phyloP scores from a whole-genome alignment of 495 filamentous ascomycete species.

The Penicillium daleae region DNA sequence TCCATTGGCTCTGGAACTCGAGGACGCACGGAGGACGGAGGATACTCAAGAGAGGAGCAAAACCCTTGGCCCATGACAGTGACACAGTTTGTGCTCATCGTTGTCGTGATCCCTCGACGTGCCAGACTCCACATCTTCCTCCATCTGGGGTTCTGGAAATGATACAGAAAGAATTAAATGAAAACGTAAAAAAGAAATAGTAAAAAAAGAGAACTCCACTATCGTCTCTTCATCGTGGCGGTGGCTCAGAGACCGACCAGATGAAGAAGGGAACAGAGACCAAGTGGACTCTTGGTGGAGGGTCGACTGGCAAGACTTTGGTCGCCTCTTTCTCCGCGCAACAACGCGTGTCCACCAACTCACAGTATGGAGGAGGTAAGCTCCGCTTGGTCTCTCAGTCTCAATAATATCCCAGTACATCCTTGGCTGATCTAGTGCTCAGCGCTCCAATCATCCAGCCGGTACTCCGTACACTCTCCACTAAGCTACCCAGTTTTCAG shows the following conservation, averaged over 20 bases:
- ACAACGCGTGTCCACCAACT: slow-evolving; percentile 12
- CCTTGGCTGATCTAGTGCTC: background rate
- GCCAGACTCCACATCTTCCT: slow-evolving; percentile 9
- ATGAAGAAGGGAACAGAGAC: slow-evolving; percentile 7
- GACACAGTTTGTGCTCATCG: slow-evolving; percentile 8
- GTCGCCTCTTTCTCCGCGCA: background rate
- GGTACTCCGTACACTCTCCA: background rate
- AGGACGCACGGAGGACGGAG: background rate
- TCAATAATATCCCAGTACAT: background rate
- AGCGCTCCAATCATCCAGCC: background rate
- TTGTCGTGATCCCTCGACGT: background rate
- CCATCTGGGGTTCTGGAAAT: slow-evolving; percentile 40
- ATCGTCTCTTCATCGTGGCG: slow-evolving; percentile 29
- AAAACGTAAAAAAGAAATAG: slow-evolving; percentile 11
- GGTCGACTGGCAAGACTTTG: slow-evolving; percentile 4
- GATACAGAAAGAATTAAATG: slow-evolving; percentile 28
- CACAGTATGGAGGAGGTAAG: too few relatives aligned
- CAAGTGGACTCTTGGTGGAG: slow-evolving; percentile 14
- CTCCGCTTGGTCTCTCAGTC: background rate
- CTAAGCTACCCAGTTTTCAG: background rate
- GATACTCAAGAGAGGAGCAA: background rate
- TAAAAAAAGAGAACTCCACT: background rate
- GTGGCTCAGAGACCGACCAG: slow-evolving; percentile 27
- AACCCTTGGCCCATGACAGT: background rate
- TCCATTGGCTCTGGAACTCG: slow-evolving; percentile 2